phyloP scores from a whole-genome alignment of 345 rosid genomes.

The Populus tremula region DNA sequence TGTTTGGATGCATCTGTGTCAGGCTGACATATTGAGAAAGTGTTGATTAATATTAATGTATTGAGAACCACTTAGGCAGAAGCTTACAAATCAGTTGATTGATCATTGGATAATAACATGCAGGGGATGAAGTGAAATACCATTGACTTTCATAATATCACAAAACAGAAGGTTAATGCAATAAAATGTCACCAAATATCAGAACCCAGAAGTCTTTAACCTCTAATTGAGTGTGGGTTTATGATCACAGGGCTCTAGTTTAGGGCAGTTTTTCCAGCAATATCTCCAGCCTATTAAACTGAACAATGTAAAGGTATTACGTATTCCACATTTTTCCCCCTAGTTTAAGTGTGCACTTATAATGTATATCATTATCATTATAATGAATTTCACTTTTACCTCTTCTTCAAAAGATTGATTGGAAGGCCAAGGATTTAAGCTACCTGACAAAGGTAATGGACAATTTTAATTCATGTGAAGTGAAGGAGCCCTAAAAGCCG shows the following conservation, averaged over 20 bases:
- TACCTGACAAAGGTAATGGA: conserved; percentile 75
- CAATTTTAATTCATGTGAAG: conserved; percentile 2
- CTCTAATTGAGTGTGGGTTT: background rate
- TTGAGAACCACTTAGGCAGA: background rate
- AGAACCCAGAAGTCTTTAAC: background rate
- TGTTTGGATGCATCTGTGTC: background rate
- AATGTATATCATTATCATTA: conserved; percentile 3
- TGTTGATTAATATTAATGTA: background rate
- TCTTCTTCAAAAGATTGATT: conserved; percentile 60
- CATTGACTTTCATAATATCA: background rate
- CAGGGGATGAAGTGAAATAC: background rate
- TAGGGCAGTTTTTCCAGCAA: conserved; percentile 87
- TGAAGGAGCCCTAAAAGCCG: background rate
- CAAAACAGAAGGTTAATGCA: background rate
- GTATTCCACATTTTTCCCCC: conserved; percentile 1
- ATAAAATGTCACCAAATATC: background rate
- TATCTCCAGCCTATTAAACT: conserved; percentile 91
- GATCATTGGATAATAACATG: background rate
- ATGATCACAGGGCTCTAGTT: conserved; percentile 77
- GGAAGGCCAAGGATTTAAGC: conserved; percentile 85
- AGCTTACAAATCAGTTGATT: background rate
- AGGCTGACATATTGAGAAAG: background rate
- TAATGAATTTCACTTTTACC: conserved; percentile 9
- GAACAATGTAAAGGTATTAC: conserved; percentile 70
- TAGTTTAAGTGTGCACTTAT: conserved; percentile 9